These are phyloP conservation scores for Penicillium diatomitis DNA, from an alignment of 495 filamentous ascomycete species.

Conservation along the genomic window DNA sequence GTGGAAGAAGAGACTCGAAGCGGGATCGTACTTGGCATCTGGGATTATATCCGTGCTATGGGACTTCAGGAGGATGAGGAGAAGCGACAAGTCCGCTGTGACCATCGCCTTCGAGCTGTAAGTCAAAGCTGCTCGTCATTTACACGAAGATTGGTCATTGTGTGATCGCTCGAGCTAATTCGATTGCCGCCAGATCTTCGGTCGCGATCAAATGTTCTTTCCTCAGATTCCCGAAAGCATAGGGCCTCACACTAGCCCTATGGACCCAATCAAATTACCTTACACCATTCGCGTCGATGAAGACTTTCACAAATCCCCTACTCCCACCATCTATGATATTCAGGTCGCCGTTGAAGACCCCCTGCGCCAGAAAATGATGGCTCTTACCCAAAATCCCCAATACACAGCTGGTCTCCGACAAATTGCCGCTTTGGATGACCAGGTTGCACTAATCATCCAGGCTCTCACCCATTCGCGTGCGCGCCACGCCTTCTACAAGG, in stretches of 20 bases:
- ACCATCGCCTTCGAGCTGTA: constrained; percentile 69
- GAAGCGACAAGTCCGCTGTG: constrained; percentile 81
- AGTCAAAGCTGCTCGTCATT: constrained; percentile 9
- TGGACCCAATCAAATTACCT: constrained; percentile 73
- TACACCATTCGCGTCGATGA: constrained; percentile 95
- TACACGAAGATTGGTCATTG: background rate
- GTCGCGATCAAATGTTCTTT: constrained; percentile 71
- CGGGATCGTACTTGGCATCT: constrained; percentile 79
- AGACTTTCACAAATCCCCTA: constrained; percentile 55
- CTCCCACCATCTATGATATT: constrained; percentile 80
- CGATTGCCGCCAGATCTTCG: constrained; percentile 53
- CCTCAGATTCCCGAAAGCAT: constrained; percentile 75
- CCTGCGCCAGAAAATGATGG: constrained; percentile 54
- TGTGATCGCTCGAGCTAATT: background rate
- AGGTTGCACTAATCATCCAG: constrained; percentile 71
- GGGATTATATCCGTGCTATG: constrained; percentile 88
- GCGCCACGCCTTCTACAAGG: constrained; percentile 73
- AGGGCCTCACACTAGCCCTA: constrained; percentile 60
- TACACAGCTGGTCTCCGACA: constrained; percentile 53
- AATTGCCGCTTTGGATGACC: constrained; percentile 67
- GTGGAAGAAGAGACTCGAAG: constrained; percentile 77
- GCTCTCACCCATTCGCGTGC: constrained; percentile 69
- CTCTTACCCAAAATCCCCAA: constrained; percentile 46
- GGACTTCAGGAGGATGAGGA: constrained; percentile 89
- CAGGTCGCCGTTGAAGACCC: constrained; percentile 79